A percentile compares a stretch with the other conserved stretches of the same genome.
These are phyloP conservation scores for apple (Malus domestica) DNA, from an alignment of 306 rosid genomes.

Conservation along the genomic window DNA sequence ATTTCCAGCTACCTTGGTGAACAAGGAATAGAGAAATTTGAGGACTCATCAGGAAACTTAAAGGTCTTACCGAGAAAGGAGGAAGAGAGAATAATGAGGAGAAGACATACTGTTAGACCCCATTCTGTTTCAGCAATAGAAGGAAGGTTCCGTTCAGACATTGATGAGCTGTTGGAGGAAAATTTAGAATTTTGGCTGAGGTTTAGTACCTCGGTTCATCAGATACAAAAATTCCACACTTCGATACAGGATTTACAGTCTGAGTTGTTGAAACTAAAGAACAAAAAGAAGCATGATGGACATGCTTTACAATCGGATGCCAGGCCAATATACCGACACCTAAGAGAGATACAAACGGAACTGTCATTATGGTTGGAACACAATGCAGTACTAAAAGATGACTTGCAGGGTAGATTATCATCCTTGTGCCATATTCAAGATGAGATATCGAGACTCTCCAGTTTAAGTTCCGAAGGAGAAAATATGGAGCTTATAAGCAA, in stretches of 20 bases:
- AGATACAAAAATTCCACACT: conserved; percentile 66
- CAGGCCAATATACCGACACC: conserved; percentile 57
- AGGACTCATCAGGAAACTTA: conserved; percentile 12
- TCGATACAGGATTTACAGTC: conserved; percentile 56
- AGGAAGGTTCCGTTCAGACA: conserved; percentile 53
- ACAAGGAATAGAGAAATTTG: conserved; percentile 7
- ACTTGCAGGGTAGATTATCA: conserved; percentile 48
- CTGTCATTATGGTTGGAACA: conserved; percentile 74
- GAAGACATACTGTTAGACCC: conserved; percentile 2
- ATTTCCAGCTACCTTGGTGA: conserved; percentile 17
- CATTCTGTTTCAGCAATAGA: conserved; percentile 37
- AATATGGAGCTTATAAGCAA: conserved; percentile 33
- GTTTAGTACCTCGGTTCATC: conserved; percentile 78
- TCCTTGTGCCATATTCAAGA: conserved; percentile 56
- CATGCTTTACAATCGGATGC: conserved; percentile 41
- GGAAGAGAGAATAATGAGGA: conserved; percentile 12
- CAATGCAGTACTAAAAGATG: conserved; percentile 58
- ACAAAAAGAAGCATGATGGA: conserved; percentile 18
- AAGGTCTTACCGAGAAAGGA: conserved; percentile 2
- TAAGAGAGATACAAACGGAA: conserved; percentile 79
- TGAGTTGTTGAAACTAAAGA: conserved; percentile 39
- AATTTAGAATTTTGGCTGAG: conserved; percentile 91
- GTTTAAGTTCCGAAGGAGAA: conserved; percentile 16
- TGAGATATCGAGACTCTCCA: conserved; percentile 51
- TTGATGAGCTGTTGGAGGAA: conserved; percentile 60